phyloP scores from a whole-genome alignment of 1,284 basidiomycete species.

The Mycena sp. region DNA sequence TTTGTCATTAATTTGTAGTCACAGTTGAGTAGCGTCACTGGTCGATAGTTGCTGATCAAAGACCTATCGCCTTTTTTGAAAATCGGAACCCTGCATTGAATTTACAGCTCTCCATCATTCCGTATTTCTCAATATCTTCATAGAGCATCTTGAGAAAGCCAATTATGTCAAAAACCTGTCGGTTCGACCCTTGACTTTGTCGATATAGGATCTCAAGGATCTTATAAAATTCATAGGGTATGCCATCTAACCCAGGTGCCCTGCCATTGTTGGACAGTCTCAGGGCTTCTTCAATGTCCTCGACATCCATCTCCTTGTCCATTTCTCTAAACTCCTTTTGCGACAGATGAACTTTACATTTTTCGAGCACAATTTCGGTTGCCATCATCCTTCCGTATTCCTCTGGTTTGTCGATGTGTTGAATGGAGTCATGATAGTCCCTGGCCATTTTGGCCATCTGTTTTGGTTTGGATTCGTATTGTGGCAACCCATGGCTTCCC shows the following conservation, averaged over 20 bases:
- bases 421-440: too few species aligned
- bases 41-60: slow-evolving; percentile 3
- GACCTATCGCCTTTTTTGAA: too few species aligned
- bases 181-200: too few species aligned
- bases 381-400: background rate
- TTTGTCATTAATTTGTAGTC: slow-evolving; percentile 31
- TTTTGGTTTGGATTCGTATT: slow-evolving; percentile 27
- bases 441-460: slow-evolving; percentile 30
- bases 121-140: background rate
- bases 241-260: too few species aligned
- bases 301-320: too few species aligned
- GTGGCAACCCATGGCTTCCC: too few species aligned
- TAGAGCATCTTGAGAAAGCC: too few species aligned
- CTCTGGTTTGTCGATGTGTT: background rate
- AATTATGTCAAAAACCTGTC: too few species aligned
- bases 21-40: slow-evolving; percentile 22
- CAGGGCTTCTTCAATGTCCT: too few species aligned
- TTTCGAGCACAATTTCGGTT: background rate
- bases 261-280: too few species aligned
- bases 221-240: too few species aligned
- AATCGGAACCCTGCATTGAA: slow-evolving; percentile 4
- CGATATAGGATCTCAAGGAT: too few species aligned
- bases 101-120: background rate
- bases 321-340: background rate
- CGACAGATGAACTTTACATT: background rate